phyloP scores from a whole-genome alignment of 108 stramenopile genomes.

The Mayamaea pseudoterrestris region DNA sequence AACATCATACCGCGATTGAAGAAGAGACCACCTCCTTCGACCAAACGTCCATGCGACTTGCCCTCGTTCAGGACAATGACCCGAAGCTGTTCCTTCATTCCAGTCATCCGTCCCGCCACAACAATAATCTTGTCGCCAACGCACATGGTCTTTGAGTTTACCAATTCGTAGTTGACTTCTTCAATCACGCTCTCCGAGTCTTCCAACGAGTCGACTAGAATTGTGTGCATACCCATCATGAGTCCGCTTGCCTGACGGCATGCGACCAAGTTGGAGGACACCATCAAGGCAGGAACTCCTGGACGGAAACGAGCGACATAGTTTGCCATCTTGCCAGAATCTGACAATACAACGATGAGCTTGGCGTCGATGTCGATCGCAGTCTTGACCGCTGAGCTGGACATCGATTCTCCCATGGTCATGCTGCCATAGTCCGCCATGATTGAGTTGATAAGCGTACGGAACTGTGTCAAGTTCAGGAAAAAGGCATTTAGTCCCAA shows the following conservation, averaged over 20 bases:
- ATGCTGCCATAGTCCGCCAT: slow-evolving; percentile 46
- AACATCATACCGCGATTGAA: background rate
- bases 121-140: slow-evolving; percentile 85
- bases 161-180: slow-evolving; percentile 47
- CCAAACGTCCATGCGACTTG: background rate
- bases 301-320: slow-evolving; percentile 97
- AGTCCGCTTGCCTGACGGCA: slow-evolving; percentile 80
- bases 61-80: slow-evolving; percentile 68
- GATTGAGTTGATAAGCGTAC: slow-evolving; percentile 77
- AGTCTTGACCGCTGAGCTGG: slow-evolving; percentile 94
- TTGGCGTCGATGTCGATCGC: slow-evolving; percentile 89
- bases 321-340: slow-evolving; percentile 88
- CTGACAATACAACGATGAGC: slow-evolving; percentile 88
- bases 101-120: slow-evolving; percentile 58
- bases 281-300: slow-evolving; percentile 76
- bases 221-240: slow-evolving; percentile 53
- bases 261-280: slow-evolving; percentile 62
- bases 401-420: slow-evolving; percentile 77
- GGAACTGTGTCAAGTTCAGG: no score
- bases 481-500: no score
- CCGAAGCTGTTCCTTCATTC: slow-evolving; percentile 65
- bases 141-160: slow-evolving; percentile 47
- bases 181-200: slow-evolving; percentile 59
- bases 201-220: slow-evolving; percentile 47
- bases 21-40: slow-evolving; percentile 1